Percentiles rank a stretch among this genome's conserved stretches.
Conservation (phyloP, 2,329 filamentous ascomycete genomes). For the Xylaria hypoxylon region DNA sequence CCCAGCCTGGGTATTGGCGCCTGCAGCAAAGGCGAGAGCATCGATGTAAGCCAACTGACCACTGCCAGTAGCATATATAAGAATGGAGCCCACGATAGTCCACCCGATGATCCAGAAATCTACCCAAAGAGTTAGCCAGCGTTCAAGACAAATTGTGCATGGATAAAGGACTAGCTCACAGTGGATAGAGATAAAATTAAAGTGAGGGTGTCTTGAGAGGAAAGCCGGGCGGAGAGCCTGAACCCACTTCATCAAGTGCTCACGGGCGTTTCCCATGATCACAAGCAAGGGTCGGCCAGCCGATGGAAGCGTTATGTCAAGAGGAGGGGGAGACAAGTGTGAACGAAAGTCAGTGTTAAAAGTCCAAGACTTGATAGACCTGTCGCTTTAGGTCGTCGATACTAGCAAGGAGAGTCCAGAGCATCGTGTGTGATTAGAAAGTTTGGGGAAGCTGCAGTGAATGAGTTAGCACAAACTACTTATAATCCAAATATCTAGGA, state of each 20-base stretch:
- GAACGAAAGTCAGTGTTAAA: conserved; percentile 42
- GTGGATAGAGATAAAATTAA: conserved; percentile 85
- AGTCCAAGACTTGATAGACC: conserved; percentile 40
- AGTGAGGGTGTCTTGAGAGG: conserved; percentile 70
- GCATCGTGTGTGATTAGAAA: conserved; percentile 41
- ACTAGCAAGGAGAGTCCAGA: conserved; percentile 36
- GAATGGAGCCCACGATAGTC: conserved; percentile 78
- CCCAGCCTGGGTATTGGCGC: conserved; percentile 90
- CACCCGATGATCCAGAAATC: conserved; percentile 85
- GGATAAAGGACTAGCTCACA: conserved; percentile 63
- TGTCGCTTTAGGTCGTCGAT: conserved; percentile 44
- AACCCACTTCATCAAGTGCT: conserved; percentile 57
- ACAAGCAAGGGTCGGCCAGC: conserved; percentile 6
- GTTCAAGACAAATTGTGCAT: neutral
- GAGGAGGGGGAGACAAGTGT: conserved; percentile 1
- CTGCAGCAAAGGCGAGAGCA: conserved; percentile 87
- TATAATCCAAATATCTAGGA: neutral
- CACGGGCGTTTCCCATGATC: conserved; percentile 52
- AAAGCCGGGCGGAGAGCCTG: conserved; percentile 67
- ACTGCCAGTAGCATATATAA: conserved; percentile 73
- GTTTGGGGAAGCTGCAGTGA: conserved; percentile 17
- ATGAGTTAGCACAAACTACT: conserved; percentile 29
- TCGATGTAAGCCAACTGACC: conserved; percentile 82
- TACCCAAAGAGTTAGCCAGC: conserved; percentile 50
- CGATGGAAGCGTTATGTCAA: conserved; percentile 3